Evolutionary conservation across 345 rosid species (phyloP).

Genomic region (Geranium rotundifolium): DNA sequence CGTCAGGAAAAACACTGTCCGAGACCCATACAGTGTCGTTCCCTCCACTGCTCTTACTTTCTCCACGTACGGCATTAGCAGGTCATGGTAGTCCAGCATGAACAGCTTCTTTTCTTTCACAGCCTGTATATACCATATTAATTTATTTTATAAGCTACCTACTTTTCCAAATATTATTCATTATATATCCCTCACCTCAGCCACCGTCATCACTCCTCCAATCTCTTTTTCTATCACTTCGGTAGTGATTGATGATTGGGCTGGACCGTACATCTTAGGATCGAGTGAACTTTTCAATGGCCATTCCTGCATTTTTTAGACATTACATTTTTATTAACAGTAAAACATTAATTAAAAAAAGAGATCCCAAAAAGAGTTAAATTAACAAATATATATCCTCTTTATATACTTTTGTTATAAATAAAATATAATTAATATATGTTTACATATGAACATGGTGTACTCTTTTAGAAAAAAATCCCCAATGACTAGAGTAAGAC

Average conservation of each 20-base stretch:
- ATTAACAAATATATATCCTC: background rate
- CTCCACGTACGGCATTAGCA: conserved; percentile 50
- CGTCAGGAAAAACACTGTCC: conserved; percentile 48
- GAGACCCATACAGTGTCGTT: conserved; percentile 49
- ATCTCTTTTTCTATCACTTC: conserved; percentile 44
- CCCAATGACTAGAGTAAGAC: too few relatives aligned
- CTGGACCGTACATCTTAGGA: conserved; percentile 46
- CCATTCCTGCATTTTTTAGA: conserved; percentile 66
- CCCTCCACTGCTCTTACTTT: conserved; percentile 39
- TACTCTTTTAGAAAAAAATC: too few relatives aligned
- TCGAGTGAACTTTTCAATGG: conserved; percentile 70
- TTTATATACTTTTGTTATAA: background rate
- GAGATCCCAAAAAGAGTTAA: background rate
- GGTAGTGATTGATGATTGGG: conserved; percentile 53
- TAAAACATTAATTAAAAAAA: background rate
- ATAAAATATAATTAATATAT: background rate
- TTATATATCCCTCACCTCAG: too few relatives aligned
- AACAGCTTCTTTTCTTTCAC: conserved; percentile 36
- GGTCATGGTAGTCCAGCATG: conserved; percentile 49
- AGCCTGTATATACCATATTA: conserved; percentile 21
- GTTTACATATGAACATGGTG: background rate
- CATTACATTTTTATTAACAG: too few relatives aligned
- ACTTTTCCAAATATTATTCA: too few relatives aligned
- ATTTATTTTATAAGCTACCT: too few relatives aligned
- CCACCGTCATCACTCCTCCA: conserved; percentile 36